Base-by-base conservation (phyloP, 1,139 yeast genomes). In the Blastobotrys buckinghamii region DNA sequence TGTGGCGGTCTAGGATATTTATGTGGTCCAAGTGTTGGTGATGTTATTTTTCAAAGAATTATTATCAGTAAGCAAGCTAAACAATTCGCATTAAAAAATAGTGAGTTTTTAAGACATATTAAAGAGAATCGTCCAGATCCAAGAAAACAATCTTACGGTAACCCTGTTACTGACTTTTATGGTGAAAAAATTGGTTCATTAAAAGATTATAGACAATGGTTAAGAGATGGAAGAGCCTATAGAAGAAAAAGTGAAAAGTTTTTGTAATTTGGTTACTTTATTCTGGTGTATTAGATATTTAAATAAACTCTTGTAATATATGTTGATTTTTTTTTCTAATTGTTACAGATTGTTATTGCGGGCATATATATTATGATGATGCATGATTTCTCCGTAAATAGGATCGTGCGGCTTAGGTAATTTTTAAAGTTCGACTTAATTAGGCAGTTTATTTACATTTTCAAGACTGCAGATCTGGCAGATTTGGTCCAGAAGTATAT, bases 141-240 rank as follows among this genome's bases (percentile, higher is more conserved):
- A 12, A 78, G 90, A n/a, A 81, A 87, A 48, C 96, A 89, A 70
- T 81, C 90, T 61, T 83, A 88, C 68, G 79, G 92, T 53, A 92
- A 92, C 68, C 98, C 97, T 10, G 95, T 92, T 39, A 97, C 97
- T 17, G 98, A 92, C 67, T 94, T 89, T 70, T 92, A 92, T 64
- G 98, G 98, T 32, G 98, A 92, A 70, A 86, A 87, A 68, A 90
- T 92, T 55, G 88, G 89, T 51, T 84, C 95, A 40, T 70, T 90
- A 64, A 79, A 81, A 60, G 92, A 82, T 58, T 92, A 92, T 69
- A 84, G 89, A 68, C 94, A 87, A 65, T 92, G 98, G 98, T 76
- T 92, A 60, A 80, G 97, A 62, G 97, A 92, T 66, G 87, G 96
- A 61, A 84, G 87, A 63, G 92, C 95, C 26, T 92, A 84, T 72